Conservation (phyloP, 1,284 basidiomycete species). For the Boletus mariae region DNA sequence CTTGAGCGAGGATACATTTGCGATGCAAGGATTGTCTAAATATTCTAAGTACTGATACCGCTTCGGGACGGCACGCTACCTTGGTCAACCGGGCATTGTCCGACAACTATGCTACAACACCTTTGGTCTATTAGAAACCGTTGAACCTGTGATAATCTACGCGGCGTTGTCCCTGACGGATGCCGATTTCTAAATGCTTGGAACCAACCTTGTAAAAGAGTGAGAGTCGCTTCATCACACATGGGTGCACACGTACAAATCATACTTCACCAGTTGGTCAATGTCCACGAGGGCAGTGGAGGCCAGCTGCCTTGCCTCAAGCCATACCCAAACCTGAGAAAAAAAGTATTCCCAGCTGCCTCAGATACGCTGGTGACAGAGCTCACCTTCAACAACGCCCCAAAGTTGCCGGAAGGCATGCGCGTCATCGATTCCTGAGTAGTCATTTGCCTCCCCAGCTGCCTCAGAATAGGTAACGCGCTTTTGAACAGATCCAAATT, state of each 20-base stretch:
- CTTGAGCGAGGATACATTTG: background rate
- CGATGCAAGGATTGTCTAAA: slow-evolving; percentile 4
- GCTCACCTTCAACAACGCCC: slow-evolving; percentile 80
- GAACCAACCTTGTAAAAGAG: slow-evolving; percentile 21
- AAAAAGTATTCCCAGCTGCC: slow-evolving; percentile 5
- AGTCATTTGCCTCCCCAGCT: slow-evolving; percentile 86
- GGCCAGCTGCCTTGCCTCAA: slow-evolving; percentile 87
- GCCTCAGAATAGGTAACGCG: slow-evolving; percentile 85
- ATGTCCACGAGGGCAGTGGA: slow-evolving; percentile 71
- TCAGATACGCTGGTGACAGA: background rate
- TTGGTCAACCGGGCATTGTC: slow-evolving; percentile 5
- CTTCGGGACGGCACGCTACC: slow-evolving; percentile 14
- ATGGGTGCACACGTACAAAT: slow-evolving; percentile 51
- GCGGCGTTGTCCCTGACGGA: background rate
- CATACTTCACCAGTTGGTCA: slow-evolving; percentile 76
- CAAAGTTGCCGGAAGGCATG: slow-evolving; percentile 66
- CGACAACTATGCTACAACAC: slow-evolving; percentile 16
- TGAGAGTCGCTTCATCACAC: slow-evolving; percentile 13
- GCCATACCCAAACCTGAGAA: slow-evolving; percentile 80
- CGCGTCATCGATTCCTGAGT: slow-evolving; percentile 67
- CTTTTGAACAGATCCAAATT: slow-evolving; percentile 91
- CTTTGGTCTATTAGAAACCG: slow-evolving; percentile 8
- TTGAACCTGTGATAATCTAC: slow-evolving; percentile 15
- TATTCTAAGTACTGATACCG: slow-evolving; percentile 1
- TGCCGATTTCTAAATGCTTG: slow-evolving; percentile 18